Conservation (phyloP, 345 rosid genomes). For the Eucalyptus shirleyi region DNA sequence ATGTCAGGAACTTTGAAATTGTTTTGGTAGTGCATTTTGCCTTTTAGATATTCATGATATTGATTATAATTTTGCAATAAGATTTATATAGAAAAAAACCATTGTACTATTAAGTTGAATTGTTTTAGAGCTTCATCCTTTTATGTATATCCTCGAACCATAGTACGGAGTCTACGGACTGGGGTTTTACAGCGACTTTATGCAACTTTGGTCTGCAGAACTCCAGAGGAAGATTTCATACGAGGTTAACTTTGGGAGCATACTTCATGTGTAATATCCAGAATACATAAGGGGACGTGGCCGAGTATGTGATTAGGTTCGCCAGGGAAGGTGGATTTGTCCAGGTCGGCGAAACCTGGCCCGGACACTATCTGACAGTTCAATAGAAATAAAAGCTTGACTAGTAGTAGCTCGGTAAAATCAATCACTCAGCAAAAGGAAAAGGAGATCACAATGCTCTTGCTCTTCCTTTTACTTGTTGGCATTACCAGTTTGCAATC, state of each 20-base stretch:
- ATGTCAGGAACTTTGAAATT: not conserved
- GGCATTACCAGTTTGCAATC: not conserved
- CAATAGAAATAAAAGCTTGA: not conserved
- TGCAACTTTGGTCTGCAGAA: not conserved
- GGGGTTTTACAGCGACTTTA: not conserved
- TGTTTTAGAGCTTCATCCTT: not conserved
- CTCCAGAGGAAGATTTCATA: not conserved
- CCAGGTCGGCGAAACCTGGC: not conserved
- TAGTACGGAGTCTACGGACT: not conserved
- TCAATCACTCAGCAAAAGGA: not conserved
- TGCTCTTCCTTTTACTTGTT: not conserved
- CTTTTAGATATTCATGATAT: not conserved
- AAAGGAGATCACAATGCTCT: not conserved
- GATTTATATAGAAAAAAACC: not conserved
- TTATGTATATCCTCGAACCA: not conserved
- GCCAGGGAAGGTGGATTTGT: not conserved
- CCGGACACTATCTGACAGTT: not conserved
- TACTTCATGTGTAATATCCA: not conserved
- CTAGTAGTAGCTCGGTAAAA: not conserved
- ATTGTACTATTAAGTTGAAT: not conserved
- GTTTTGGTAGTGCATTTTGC: not conserved
- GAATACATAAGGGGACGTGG: fast-evolving
- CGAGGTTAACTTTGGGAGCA: not conserved
- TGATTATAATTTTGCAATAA: not conserved
- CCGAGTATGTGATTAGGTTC: not conserved